Evolutionary conservation across 1,139 yeast genomes (phyloP).

Genomic region (Suhomyces choctaworum): DNA sequence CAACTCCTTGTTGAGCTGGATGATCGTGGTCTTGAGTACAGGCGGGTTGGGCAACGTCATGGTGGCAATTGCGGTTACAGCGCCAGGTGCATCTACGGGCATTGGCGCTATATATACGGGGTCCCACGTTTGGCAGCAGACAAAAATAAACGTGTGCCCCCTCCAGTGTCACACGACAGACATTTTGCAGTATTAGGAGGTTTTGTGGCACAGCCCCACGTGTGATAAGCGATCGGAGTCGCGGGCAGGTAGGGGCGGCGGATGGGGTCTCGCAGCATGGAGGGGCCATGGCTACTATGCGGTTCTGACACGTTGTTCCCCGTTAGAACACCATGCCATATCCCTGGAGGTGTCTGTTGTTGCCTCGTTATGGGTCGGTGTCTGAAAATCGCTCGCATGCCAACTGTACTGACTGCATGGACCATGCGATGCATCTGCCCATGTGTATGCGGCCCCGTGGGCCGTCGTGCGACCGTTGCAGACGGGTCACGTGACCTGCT

Average conservation of each 20-base stretch:
- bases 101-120: conserved; percentile 4
- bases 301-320: no score
- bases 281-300: no score
- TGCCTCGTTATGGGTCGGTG: no score
- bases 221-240: conserved; percentile 1
- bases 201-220: conserved; percentile 3
- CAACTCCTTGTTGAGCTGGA: conserved; percentile 54
- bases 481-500: neutral
- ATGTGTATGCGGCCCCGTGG: conserved; percentile 2
- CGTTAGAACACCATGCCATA: no score
- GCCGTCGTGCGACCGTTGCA: conserved; percentile 7
- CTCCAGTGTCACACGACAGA: conserved; percentile 6
- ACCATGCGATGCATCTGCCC: neutral
- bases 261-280: no score
- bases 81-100: no score
- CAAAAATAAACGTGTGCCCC: conserved; percentile 5
- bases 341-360: no score
- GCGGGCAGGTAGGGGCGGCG: no score
- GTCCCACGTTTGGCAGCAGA: conserved; percentile 4
- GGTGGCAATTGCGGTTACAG: conserved; percentile 1
- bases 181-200: neutral
- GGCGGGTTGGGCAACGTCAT: conserved; percentile 55
- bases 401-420: no score
- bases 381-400: no score
- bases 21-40: conserved; percentile 59